Evolutionary conservation across 495 filamentous ascomycete genomes (phyloP).

Genomic region (Penicillium atrosanguineum): DNA sequence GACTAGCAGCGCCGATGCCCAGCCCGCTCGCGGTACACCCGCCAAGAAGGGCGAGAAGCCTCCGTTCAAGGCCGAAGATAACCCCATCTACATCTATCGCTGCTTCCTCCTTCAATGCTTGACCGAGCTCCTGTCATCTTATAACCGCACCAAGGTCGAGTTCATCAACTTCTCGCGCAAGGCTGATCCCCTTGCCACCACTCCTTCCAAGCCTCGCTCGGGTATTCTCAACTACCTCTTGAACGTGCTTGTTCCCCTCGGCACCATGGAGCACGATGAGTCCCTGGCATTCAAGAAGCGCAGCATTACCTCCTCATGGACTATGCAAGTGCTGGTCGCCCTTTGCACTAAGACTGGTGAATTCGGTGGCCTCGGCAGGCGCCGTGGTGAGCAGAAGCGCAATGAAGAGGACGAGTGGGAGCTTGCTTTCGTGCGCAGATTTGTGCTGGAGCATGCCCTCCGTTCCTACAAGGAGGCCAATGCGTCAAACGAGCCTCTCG

Average conservation of each 20-base stretch:
- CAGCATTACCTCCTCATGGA: slow-evolving; percentile 75
- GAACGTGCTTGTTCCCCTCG: slow-evolving; percentile 76
- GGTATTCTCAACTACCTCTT: slow-evolving; percentile 92
- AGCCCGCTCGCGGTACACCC: slow-evolving; percentile 19
- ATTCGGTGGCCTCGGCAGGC: slow-evolving; percentile 38
- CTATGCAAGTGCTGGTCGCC: slow-evolving; percentile 78
- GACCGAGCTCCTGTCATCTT: slow-evolving; percentile 87
- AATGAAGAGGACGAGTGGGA: slow-evolving; percentile 78
- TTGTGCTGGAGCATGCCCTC: slow-evolving; percentile 89
- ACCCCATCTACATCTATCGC: slow-evolving; percentile 93
- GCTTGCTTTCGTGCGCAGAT: slow-evolving; percentile 86
- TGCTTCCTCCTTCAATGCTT: slow-evolving; percentile 94
- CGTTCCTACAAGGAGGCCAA: slow-evolving; percentile 90
- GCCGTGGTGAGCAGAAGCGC: slow-evolving; percentile 47
- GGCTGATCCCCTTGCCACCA: slow-evolving; percentile 74
- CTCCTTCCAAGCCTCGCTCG: slow-evolving; percentile 90
- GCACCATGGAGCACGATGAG: slow-evolving; percentile 72
- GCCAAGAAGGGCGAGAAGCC: slow-evolving; percentile 69
- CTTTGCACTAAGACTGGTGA: slow-evolving; percentile 87
- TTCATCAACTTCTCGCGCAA: slow-evolving; percentile 98
- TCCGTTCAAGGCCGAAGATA: slow-evolving; percentile 84
- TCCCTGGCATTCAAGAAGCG: slow-evolving; percentile 78
- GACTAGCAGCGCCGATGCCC: slow-evolving; percentile 30
- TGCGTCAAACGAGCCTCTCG: slow-evolving; percentile 73
- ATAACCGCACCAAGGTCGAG: slow-evolving; percentile 92